phyloP scores from a whole-genome alignment of 2,329 filamentous ascomycete genomes.

The Ophiostoma tasmaniense region DNA sequence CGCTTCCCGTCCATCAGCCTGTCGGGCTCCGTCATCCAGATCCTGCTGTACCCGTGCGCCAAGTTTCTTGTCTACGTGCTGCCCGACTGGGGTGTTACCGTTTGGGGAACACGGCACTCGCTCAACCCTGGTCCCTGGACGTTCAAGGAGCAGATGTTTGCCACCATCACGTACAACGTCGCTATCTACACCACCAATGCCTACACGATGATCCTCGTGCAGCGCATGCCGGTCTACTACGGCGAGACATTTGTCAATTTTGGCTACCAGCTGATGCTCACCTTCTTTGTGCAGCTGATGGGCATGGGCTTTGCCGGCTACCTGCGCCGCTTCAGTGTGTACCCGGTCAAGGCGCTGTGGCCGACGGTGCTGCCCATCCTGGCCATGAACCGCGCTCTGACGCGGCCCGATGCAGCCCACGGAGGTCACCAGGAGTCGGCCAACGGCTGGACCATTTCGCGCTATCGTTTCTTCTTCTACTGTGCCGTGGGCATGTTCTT shows the following conservation, averaged over 20 bases:
- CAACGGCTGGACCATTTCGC: slow-evolving; percentile 54
- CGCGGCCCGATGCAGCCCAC: slow-evolving; percentile 48
- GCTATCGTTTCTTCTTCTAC: slow-evolving; percentile 54
- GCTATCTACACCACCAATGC: slow-evolving; percentile 44
- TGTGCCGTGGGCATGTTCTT: slow-evolving; percentile 43
- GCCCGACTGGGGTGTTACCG: slow-evolving; percentile 42
- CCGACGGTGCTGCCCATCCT: slow-evolving; percentile 52
- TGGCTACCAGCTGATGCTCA: slow-evolving; percentile 51
- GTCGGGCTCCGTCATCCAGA: slow-evolving; percentile 53
- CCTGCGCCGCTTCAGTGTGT: slow-evolving; percentile 49
- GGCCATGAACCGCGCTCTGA: slow-evolving; percentile 52
- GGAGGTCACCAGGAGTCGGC: slow-evolving; percentile 37
- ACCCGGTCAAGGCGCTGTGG: slow-evolving; percentile 58
- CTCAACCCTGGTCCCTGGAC: slow-evolving; percentile 52
- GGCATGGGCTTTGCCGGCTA: slow-evolving; percentile 57
- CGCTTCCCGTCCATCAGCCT: slow-evolving; percentile 52
- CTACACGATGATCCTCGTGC: slow-evolving; percentile 34
- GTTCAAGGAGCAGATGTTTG: slow-evolving; percentile 53
- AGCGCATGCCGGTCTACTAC: slow-evolving; percentile 37
- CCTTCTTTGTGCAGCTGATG: slow-evolving; percentile 52
- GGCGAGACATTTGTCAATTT: slow-evolving; percentile 42
- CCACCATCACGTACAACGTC: slow-evolving; percentile 57
- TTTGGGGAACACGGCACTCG: slow-evolving; percentile 47
- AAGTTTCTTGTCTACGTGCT: slow-evolving; percentile 46
- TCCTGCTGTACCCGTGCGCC: slow-evolving; percentile 52